Base-by-base conservation (phyloP, 148 eudicot genomes). In the Hydrangea macrophylla region DNA sequence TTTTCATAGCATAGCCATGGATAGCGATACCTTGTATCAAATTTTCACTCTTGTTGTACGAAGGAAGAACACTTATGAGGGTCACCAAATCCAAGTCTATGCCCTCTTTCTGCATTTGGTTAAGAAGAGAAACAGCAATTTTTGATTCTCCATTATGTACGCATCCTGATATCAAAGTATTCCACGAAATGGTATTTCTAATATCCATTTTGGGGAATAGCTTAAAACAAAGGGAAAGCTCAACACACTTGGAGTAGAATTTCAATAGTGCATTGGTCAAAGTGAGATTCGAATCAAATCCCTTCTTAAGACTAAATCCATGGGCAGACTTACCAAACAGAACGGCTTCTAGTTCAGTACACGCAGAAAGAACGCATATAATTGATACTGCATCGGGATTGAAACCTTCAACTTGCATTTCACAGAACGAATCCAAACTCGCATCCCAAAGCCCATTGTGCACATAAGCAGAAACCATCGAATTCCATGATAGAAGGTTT, bases 91-190 rank as follows among this genome's bases (percentile, higher is more conserved):
- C 96, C 28, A 84, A 70, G 48, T 71, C 48, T 35, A 69, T 30
- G 18, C 79, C 83, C 73, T 87, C 83, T 69, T 71, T 79, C 81
- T 79, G 86, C 96, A 90, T 79, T 57, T 75, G 76, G 40, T 62
- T 36, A 63, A 87, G 67, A 60, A 80, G 70, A 17, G 31, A 7
- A 60, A 58, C 62, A 18, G 84, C 85, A 26, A 17, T 66, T 54
- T 39, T 35, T 32, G 53, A 50, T 53, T 87, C 85, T 58, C 86
- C 82, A 70, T 69, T 70, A 65, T 76, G 68, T 37, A 76, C 73
- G 65, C 82, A 90, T 57, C 86, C 86, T 25, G 92, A 83, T 70
- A 90, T 79, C 79, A 90, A 58, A 1, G 86, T 90, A 71, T 90
- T 90, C 90, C 92, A 90, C 25, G 96, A 79, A 57, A 85, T 26